A percentile compares a stretch with the other conserved stretches of the same genome.
Conservation (phyloP, 1,139 yeast species). For the Pichia inconspicua region DNA sequence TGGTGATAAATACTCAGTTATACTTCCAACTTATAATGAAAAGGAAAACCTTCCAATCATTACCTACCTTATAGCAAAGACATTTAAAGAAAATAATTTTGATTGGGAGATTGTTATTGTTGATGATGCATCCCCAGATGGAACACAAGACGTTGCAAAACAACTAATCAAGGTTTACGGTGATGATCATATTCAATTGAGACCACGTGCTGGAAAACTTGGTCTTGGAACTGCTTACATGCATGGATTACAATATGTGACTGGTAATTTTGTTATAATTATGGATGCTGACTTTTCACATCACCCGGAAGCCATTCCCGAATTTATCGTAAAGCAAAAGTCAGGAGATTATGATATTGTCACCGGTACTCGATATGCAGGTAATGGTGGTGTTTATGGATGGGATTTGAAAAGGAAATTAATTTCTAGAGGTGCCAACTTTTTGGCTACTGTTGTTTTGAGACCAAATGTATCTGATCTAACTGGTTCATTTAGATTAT, state of each 20-base stretch:
- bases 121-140: constrained; percentile 79
- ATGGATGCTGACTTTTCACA: constrained; percentile 88
- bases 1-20: constrained; percentile 57
- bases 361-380: constrained; percentile 80
- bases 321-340: constrained; percentile 65
- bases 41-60: constrained; percentile 65
- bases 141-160: constrained; percentile 68
- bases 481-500: constrained; percentile 73
- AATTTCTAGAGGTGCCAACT: constrained; percentile 76
- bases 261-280: constrained; percentile 70
- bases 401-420: constrained; percentile 80
- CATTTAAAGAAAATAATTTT: constrained; percentile 51
- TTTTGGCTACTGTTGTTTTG: constrained; percentile 63
- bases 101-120: constrained; percentile 78
- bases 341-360: constrained; percentile 63
- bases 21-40: constrained; percentile 76
- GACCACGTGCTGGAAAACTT: constrained; percentile 72
- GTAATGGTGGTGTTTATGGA: constrained; percentile 78
- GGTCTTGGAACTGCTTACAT: constrained; percentile 81
- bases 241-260: constrained; percentile 65
- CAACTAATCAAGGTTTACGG: constrained; percentile 61
- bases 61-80: constrained; percentile 61
- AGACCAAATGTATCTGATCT: constrained; percentile 71
- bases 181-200: constrained; percentile 51
- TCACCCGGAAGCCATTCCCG: constrained; percentile 73